Evolutionary conservation across 305 asterid genomes (phyloP).

Genomic region (Coffea humblotiana): DNA sequence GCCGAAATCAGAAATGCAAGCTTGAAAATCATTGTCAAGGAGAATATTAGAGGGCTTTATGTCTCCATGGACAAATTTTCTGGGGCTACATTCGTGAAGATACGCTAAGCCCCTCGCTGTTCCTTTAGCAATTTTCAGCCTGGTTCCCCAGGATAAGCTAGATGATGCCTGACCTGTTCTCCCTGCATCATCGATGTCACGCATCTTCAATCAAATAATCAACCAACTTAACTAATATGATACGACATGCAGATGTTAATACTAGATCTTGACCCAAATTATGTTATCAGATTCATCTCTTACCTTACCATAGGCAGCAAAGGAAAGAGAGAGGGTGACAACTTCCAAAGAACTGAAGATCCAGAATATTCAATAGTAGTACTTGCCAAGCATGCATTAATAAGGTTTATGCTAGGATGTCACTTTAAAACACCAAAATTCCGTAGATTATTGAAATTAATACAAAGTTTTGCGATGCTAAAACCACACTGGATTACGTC

Average conservation of each 20-base stretch:
- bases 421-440: background rate
- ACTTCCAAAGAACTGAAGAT: background rate
- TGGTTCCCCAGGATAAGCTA: constrained; percentile 63
- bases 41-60: constrained; percentile 91
- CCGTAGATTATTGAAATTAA: background rate
- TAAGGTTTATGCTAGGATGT: background rate
- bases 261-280: background rate
- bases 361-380: background rate
- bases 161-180: constrained; percentile 63
- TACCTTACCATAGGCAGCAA: background rate
- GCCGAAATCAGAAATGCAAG: constrained; percentile 80
- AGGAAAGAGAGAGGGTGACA: background rate
- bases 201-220: background rate
- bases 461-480: background rate
- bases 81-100: constrained; percentile 95
- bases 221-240: background rate
- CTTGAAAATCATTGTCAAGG: constrained; percentile 73
- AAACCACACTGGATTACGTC: too few relatives aligned
- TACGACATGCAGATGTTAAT: background rate
- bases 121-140: constrained; percentile 72
- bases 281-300: background rate
- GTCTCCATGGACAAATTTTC: constrained; percentile 87
- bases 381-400: background rate
- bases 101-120: constrained; percentile 82
- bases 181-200: constrained; percentile 35